Base-by-base conservation (phyloP, 805 yeast species). In the Candida silvicultrix region DNA sequence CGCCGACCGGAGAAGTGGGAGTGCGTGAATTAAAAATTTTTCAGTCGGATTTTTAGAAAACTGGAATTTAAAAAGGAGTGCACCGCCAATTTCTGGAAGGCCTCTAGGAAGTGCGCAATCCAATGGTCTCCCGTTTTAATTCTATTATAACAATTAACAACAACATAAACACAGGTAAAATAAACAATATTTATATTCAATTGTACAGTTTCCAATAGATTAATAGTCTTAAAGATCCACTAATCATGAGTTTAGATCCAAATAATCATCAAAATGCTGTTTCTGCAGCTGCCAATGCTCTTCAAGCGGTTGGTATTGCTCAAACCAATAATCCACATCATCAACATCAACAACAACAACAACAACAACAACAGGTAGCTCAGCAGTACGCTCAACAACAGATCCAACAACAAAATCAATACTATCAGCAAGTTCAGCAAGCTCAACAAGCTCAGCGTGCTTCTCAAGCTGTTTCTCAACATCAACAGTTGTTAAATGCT, bases 261-360 rank as follows among this genome's bases (percentile, higher is more conserved):
- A 44, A 49, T 16, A 43, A 32, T 36, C 38, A 31, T 49, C 50
- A 46, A 21, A 49, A 41, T 36, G 42, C 50, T 9, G 54, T 51
- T 38, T 49, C 47, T 36, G 58, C 52, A 42, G 59, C 59, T 19
- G 57, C 56, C 21, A 51, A 41, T 29, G 62, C 59, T 7, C 49
- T 58, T 3, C 63, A 58, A 45, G 55, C 51, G 7, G 58, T 49
- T 6, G 53, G 54, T 39, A 45, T 52, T 28, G 50, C 54, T 14
- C 57, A 49, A 41, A 37, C 49, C 37, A 46, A 45, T 45, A 40
- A 47, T 22, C 46, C 47, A 39, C 58, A 52, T 37, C 58, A 53
- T 28, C 59, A 54, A 42, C 54, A 48, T 22, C 54, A 44, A 22
- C 54, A 51, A 32, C 52, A 45, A 23, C 51, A 49, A 34, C 54